These are phyloP conservation scores for Dictyophora rubrovolvata DNA, from an alignment of 768 basidiomycete species.

Conservation along the genomic window DNA sequence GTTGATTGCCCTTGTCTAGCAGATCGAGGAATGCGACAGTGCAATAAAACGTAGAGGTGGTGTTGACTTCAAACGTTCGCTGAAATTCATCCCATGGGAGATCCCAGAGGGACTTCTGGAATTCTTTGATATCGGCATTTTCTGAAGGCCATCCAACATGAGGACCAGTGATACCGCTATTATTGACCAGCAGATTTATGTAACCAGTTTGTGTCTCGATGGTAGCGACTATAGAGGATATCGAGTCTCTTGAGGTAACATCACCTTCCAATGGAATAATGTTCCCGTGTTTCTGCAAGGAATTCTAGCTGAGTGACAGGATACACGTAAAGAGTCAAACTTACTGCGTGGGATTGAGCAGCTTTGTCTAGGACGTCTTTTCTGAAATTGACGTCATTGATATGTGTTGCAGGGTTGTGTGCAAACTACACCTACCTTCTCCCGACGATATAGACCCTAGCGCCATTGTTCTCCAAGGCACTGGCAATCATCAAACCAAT, in stretches of 20 bases:
- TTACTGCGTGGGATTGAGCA: conserved; percentile 4
- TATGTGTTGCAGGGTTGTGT: background rate
- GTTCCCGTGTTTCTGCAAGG: conserved; percentile 3
- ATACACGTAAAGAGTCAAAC: background rate
- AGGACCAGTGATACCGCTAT: conserved; percentile 1
- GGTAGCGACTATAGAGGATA: conserved; percentile 1
- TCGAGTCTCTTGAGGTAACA: conserved; percentile 4
- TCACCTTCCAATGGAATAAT: conserved; percentile 9
- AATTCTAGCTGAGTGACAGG: background rate
- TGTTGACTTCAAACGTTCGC: conserved; percentile 58
- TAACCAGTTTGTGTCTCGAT: conserved; percentile 6
- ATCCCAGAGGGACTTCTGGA: conserved; percentile 57
- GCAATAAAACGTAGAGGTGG: conserved; percentile 62
- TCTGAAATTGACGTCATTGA: background rate
- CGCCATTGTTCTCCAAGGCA: conserved; percentile 21
- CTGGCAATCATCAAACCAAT: conserved; percentile 21
- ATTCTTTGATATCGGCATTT: conserved; percentile 37
- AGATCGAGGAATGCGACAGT: conserved; percentile 77
- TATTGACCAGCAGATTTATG: conserved; percentile 12
- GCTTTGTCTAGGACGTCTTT: conserved; percentile 11
- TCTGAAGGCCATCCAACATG: conserved; percentile 19
- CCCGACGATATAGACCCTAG: conserved; percentile 22
- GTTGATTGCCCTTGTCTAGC: conserved; percentile 58
- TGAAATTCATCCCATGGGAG: conserved; percentile 47
- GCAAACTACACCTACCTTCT: conserved; percentile 1